phyloP scores from a whole-genome alignment of 306 rosid species.

The Rubus parviflorus region DNA sequence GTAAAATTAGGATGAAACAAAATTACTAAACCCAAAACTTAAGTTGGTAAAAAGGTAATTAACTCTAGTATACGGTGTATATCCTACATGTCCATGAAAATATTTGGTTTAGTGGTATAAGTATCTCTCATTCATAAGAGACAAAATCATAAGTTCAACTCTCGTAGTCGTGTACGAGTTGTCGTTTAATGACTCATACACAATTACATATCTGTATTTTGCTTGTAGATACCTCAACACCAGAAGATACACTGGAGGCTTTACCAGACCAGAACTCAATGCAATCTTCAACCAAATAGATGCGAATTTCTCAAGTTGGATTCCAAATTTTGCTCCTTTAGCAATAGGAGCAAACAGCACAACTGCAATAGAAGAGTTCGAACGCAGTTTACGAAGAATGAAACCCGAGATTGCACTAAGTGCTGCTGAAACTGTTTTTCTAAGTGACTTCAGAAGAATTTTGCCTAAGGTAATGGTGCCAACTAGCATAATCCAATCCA shows the following conservation, averaged over 20 bases:
- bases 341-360: constrained; percentile 28
- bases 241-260: constrained; percentile 41
- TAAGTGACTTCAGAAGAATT: constrained; percentile 39
- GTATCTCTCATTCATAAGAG: too few relatives aligned
- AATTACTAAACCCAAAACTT: too few relatives aligned
- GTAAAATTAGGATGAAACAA: too few relatives aligned
- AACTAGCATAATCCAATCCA: constrained; percentile 43
- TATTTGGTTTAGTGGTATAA: too few relatives aligned
- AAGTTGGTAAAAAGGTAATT: too few relatives aligned
- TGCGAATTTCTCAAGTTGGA: constrained; percentile 35
- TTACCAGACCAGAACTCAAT: constrained; percentile 29
- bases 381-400: constrained; percentile 41
- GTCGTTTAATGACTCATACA: too few relatives aligned
- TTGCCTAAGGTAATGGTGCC: constrained; percentile 42
- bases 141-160: too few relatives aligned
- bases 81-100: too few relatives aligned
- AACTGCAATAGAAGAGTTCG: constrained; percentile 32
- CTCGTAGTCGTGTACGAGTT: too few relatives aligned
- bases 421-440: constrained; percentile 40
- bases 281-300: constrained; percentile 32
- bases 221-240: constrained; percentile 38
- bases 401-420: constrained; percentile 39
- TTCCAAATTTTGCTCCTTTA: constrained; percentile 30
- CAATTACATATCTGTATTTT: too few relatives aligned
- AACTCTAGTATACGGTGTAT: too few relatives aligned